Percentiles rank a stretch among this genome's conserved stretches.
phyloP scores from a whole-genome alignment of 2,329 filamentous ascomycete species.

The Mycogone perniciosa region DNA sequence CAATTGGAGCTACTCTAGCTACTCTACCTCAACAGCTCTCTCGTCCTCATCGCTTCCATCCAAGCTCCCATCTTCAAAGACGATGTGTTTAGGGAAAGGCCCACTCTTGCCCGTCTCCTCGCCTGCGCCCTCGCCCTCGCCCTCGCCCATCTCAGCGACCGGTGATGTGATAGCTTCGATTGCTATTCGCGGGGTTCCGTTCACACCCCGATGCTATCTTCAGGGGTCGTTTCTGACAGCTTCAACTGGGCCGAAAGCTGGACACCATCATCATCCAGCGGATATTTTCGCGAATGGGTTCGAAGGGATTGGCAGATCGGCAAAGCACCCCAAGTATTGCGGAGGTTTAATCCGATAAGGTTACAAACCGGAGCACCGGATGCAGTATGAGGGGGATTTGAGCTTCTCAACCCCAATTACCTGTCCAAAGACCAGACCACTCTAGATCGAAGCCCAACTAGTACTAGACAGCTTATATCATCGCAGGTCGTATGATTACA shows the following conservation, averaged over 20 bases:
- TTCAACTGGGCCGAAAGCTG: background rate
- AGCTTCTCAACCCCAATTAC: no score
- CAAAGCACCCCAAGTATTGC: no score
- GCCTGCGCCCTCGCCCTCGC: conserved; percentile 2
- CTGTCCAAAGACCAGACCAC: no score
- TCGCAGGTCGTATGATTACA: no score
- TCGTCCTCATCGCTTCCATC: conserved; percentile 47
- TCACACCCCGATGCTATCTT: no score
- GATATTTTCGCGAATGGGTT: background rate
- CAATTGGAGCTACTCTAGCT: conserved; percentile 12
- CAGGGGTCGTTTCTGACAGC: background rate
- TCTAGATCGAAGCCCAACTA: no score
- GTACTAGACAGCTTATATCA: no score
- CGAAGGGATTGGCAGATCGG: background rate
- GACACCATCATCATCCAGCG: background rate
- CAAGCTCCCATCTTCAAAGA: conserved; percentile 30
- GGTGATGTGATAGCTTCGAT: conserved; percentile 10
- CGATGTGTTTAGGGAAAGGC: conserved; percentile 3
- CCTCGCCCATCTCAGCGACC: conserved; percentile 7
- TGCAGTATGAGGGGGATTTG: no score
- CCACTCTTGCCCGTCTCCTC: conserved; percentile 1
- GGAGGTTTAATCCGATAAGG: no score
- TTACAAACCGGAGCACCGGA: no score
- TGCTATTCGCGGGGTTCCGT: conserved; percentile 2
- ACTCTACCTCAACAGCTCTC: conserved; percentile 44